phyloP scores from a whole-genome alignment of 306 rosid species.

The Lupinus albus region DNA sequence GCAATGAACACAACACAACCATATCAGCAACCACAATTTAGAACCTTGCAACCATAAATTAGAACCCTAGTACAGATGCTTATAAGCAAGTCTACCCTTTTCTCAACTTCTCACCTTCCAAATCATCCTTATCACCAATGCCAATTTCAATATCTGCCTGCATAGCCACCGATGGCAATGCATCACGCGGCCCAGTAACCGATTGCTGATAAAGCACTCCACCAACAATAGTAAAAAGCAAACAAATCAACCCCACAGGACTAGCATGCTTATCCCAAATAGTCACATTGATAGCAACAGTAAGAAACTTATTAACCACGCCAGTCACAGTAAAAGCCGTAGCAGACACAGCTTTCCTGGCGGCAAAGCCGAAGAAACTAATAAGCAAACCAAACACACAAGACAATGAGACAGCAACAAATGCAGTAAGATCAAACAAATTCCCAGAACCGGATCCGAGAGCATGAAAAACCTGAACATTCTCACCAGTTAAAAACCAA shows the following conservation, averaged over 20 bases:
- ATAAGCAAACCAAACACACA: slow-evolving; percentile 89
- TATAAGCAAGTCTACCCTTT: slow-evolving; percentile 64
- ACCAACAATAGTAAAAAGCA: slow-evolving; percentile 77
- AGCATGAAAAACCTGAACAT: slow-evolving; percentile 66
- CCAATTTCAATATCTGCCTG: slow-evolving; percentile 45
- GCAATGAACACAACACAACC: too few species aligned
- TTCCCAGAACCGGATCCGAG: slow-evolving; percentile 52
- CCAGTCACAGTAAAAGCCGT: slow-evolving; percentile 96
- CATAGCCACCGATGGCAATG: slow-evolving; percentile 47
- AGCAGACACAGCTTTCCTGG: slow-evolving; percentile 86
- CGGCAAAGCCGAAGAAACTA: slow-evolving; percentile 96
- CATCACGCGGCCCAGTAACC: slow-evolving; percentile 57
- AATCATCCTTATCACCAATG: slow-evolving; percentile 24
- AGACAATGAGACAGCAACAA: slow-evolving; percentile 66
- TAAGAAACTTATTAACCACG: slow-evolving; percentile 92
- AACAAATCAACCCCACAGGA: slow-evolving; percentile 81
- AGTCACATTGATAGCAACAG: slow-evolving; percentile 80
- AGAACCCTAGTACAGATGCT: slow-evolving; percentile 39
- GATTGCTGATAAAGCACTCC: slow-evolving; percentile 97
- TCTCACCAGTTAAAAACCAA: slow-evolving; percentile 86
- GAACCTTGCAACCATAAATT: too few species aligned
- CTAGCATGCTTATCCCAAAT: slow-evolving; percentile 99
- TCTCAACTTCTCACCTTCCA: slow-evolving; percentile 53
- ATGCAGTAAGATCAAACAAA: slow-evolving; percentile 60
- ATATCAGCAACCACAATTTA: too few species aligned